These are phyloP conservation scores for Trichophyton schoenleinii DNA, from an alignment of 2,329 filamentous ascomycete species.

Conservation along the genomic window DNA sequence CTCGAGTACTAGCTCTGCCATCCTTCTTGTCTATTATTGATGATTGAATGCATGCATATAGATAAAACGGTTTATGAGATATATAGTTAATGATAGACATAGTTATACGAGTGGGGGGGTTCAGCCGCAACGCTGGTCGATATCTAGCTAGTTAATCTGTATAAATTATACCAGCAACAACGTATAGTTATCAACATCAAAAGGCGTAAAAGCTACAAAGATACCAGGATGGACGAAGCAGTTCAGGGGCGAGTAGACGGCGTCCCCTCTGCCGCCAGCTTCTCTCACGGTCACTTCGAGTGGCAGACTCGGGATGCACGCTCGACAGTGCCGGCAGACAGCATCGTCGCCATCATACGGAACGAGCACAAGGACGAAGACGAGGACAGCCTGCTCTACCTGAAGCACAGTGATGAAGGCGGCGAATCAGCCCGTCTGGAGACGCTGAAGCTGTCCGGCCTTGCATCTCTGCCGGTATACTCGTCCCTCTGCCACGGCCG, in stretches of 20 bases:
- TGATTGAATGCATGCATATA: too few species aligned
- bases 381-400: neutral
- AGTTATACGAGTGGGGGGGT: neutral
- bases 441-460: neutral
- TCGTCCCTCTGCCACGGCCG: neutral
- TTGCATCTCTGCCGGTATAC: neutral
- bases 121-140: too few species aligned
- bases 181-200: neutral
- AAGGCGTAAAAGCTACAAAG: too few species aligned
- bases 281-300: neutral
- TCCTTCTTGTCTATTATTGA: too few species aligned
- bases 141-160: too few species aligned
- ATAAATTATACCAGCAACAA: neutral
- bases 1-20: slow-evolving; percentile 22
- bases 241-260: neutral
- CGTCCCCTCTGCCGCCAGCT: neutral
- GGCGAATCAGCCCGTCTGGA: neutral
- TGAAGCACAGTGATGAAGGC: neutral
- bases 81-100: neutral
- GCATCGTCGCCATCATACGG: neutral
- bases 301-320: neutral
- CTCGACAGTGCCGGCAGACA: neutral
- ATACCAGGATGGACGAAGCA: neutral
- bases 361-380: neutral
- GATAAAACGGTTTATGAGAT: too few species aligned